Evolutionary conservation across 2,329 filamentous ascomycete species (phyloP).

Genomic region (Erysiphe pulchra): DNA sequence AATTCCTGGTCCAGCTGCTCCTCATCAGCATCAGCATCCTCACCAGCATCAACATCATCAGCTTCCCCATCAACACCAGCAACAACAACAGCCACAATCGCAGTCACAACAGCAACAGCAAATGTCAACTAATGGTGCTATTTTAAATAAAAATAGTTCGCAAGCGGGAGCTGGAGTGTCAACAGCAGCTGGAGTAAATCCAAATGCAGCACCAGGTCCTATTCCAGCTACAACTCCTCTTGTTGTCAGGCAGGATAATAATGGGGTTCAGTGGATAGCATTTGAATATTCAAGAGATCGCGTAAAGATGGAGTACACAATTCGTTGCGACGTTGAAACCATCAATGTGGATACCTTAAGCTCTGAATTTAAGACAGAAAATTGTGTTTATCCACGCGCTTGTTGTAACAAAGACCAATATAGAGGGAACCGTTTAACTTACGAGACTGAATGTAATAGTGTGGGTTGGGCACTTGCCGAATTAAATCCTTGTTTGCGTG

Average conservation of each 20-base stretch:
- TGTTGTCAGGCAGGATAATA: slow-evolving; percentile 82
- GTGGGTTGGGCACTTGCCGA: slow-evolving; percentile 98
- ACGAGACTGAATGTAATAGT: slow-evolving; percentile 96
- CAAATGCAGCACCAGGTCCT: slow-evolving; percentile 79
- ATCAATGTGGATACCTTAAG: slow-evolving; percentile 71
- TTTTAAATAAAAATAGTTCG: slow-evolving; percentile 19
- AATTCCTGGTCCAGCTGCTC: slow-evolving; percentile 31
- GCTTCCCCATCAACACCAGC: slow-evolving; percentile 26
- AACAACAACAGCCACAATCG: slow-evolving; percentile 17
- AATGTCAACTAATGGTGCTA: slow-evolving; percentile 15
- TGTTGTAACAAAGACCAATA: slow-evolving; percentile 93
- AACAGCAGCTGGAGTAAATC: slow-evolving; percentile 32
- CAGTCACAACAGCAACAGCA: not conserved
- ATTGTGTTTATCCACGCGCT: slow-evolving; percentile 90
- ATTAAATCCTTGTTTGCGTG: slow-evolving; percentile 69
- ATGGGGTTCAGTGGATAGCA: slow-evolving; percentile 95
- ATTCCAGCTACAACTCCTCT: slow-evolving; percentile 91
- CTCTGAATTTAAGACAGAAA: slow-evolving; percentile 86
- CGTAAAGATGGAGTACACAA: slow-evolving; percentile 99
- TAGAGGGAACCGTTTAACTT: slow-evolving; percentile 79
- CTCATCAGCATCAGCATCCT: slow-evolving; percentile 22
- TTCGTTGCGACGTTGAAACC: slow-evolving; percentile 90
- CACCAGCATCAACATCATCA: slow-evolving; percentile 25
- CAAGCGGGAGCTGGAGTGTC: slow-evolving; percentile 7
- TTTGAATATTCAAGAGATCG: slow-evolving; percentile 94